Percentiles rank a stretch among this genome's conserved stretches.
Conservation (phyloP, 2,329 filamentous ascomycete species). For the Pseudocercospora fijiensis region DNA sequence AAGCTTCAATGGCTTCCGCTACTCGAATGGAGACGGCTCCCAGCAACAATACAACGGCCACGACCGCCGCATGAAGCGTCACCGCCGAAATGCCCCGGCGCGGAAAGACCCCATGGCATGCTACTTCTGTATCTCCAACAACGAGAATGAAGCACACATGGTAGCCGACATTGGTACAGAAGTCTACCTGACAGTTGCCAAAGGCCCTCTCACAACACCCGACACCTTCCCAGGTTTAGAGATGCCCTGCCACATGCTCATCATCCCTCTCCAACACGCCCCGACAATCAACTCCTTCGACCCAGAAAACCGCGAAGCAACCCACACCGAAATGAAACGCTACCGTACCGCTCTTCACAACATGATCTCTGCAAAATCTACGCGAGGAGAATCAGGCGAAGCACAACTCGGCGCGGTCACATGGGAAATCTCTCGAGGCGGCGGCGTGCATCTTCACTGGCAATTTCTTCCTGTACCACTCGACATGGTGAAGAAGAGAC, state of each 20-base stretch:
- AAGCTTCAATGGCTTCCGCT: constrained; percentile 47
- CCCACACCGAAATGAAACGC: constrained; percentile 76
- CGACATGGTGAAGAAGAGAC: constrained; percentile 65
- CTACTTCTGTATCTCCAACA: constrained; percentile 94
- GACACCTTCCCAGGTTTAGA: constrained; percentile 69
- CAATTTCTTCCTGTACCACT: constrained; percentile 79
- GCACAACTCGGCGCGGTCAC: constrained; percentile 75
- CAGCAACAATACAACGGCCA: constrained; percentile 36
- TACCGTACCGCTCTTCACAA: constrained; percentile 75
- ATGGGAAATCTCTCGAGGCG: constrained; percentile 83
- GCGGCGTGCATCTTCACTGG: constrained; percentile 89
- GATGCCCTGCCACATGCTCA: constrained; percentile 84
- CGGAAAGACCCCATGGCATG: constrained; percentile 61
- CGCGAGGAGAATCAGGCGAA: constrained; percentile 41
- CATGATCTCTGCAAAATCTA: constrained; percentile 59
- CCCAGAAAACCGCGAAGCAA: constrained; percentile 54
- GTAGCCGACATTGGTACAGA: constrained; percentile 86
- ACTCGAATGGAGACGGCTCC: constrained; percentile 50
- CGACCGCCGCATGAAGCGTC: constrained; percentile 22
- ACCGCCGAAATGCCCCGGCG: constrained; percentile 7
- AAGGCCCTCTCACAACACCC: constrained; percentile 76
- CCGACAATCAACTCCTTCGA: constrained; percentile 70
- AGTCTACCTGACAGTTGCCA: constrained; percentile 85
- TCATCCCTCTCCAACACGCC: constrained; percentile 82
- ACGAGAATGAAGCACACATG: constrained; percentile 79